Percentiles rank a stretch among this genome's conserved stretches.
Conservation (phyloP, 257 asterid genomes). For the Solanum lycopersicoides region DNA sequence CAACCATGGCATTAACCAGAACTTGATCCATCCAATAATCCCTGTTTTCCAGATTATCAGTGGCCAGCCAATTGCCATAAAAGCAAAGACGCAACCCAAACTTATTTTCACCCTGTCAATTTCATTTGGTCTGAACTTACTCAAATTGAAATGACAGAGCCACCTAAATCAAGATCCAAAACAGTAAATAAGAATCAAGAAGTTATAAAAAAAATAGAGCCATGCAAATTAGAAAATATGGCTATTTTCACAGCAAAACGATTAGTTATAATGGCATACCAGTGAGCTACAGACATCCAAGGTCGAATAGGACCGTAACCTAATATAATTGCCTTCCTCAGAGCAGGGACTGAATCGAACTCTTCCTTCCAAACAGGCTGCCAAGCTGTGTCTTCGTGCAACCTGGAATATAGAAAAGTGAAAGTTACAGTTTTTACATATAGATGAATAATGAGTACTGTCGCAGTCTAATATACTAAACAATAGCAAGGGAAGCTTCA, state of each 20-base stretch:
- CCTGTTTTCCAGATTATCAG: slow-evolving; percentile 71
- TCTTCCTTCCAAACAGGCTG: slow-evolving; percentile 58
- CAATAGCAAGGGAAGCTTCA: not conserved
- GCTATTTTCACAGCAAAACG: not conserved
- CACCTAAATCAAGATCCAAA: slow-evolving; percentile 36
- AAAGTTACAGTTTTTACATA: not conserved
- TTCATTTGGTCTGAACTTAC: slow-evolving; percentile 85
- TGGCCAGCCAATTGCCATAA: slow-evolving; percentile 98
- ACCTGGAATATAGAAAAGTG: slow-evolving; percentile 35
- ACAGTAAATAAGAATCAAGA: not conserved
- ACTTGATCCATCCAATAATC: slow-evolving; percentile 81
- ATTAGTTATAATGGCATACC: slow-evolving; percentile 31
- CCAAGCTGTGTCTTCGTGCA: slow-evolving; percentile 95
- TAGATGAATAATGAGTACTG: not conserved
- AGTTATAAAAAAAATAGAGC: not conserved
- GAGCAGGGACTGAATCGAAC: slow-evolving; percentile 34
- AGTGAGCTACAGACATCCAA: slow-evolving; percentile 90
- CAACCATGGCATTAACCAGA: slow-evolving; percentile 97
- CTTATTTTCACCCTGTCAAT: slow-evolving; percentile 88
- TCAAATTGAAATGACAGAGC: slow-evolving; percentile 64
- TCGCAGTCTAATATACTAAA: not conserved
- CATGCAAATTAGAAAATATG: not conserved
- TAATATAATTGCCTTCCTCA: slow-evolving; percentile 65
- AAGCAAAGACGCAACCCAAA: slow-evolving; percentile 82
- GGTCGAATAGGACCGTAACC: slow-evolving; percentile 86